These are phyloP conservation scores for Podaxis rugospora DNA, from an alignment of 768 basidiomycete genomes.

Conservation along the genomic window DNA sequence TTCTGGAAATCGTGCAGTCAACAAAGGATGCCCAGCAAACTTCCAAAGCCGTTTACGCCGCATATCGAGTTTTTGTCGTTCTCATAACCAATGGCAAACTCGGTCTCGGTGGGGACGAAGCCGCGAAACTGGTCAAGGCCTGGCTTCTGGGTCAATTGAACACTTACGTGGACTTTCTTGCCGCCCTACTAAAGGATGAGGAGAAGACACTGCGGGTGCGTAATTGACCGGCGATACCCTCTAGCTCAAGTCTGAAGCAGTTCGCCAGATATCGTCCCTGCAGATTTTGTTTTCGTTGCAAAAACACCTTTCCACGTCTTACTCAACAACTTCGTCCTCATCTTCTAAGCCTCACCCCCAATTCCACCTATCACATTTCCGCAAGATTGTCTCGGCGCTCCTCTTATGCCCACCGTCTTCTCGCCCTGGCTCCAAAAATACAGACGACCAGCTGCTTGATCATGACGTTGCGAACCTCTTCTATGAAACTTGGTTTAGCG, in stretches of 20 bases:
- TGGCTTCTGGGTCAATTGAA: constrained; percentile 82
- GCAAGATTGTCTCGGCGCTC: constrained; percentile 55
- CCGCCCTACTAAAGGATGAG: constrained; percentile 68
- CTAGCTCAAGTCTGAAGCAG: neutral
- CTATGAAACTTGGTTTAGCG: constrained; percentile 67
- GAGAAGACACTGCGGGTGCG: constrained; percentile 73
- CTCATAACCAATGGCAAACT: constrained; percentile 59
- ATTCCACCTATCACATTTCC: constrained; percentile 66
- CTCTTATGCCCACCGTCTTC: constrained; percentile 56
- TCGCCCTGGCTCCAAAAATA: constrained; percentile 20
- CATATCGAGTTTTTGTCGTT: constrained; percentile 73
- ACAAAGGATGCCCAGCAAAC: constrained; percentile 49
- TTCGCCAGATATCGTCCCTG: constrained; percentile 56
- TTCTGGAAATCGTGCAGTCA: constrained; percentile 53
- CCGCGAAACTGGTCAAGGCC: constrained; percentile 58
- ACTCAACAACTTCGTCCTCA: constrained; percentile 33
- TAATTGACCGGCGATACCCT: neutral
- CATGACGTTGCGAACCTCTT: constrained; percentile 61
- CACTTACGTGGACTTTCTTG: constrained; percentile 64
- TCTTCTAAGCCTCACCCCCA: constrained; percentile 46
- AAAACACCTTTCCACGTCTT: constrained; percentile 70
- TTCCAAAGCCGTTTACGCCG: constrained; percentile 74
- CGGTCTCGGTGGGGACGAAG: constrained; percentile 43
- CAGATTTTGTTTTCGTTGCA: constrained; percentile 74
- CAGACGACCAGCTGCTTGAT: constrained; percentile 37